phyloP scores from a whole-genome alignment of 768 basidiomycete species.

The Glaciozyma antarctica region DNA sequence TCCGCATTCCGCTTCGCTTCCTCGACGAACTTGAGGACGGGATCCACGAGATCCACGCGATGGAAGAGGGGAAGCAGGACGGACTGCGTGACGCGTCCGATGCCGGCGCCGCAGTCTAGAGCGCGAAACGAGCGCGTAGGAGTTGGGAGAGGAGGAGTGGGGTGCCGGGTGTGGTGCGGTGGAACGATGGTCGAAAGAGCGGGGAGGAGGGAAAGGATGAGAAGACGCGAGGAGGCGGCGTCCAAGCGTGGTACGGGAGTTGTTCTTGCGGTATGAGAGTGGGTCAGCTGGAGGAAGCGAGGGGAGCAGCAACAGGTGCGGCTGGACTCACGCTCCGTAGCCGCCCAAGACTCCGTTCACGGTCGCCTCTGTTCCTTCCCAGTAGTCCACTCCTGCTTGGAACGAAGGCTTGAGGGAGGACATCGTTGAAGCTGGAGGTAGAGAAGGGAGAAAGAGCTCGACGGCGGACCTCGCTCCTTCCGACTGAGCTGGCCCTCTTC shows the following conservation, averaged over 20 bases:
- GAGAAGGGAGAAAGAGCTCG: neutral
- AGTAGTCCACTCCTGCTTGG: constrained; percentile 72
- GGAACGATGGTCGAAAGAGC: constrained; percentile 68
- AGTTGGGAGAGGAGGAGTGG: constrained; percentile 6
- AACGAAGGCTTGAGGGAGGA: constrained; percentile 47
- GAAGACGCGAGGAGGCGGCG: constrained; percentile 76
- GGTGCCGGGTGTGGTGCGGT: constrained; percentile 48
- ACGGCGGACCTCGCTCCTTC: too few species aligned
- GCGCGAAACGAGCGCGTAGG: constrained; percentile 48
- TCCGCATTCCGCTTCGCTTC: constrained; percentile 47
- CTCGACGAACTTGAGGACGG: constrained; percentile 64
- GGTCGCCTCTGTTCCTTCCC: constrained; percentile 69
- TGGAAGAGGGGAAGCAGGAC: constrained; percentile 81
- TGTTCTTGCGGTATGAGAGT: neutral
- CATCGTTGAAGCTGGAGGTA: neutral
- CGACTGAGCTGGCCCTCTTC: neutral
- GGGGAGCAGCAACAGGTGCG: neutral
- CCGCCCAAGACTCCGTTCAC: constrained; percentile 78
- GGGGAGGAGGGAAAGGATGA: constrained; percentile 72
- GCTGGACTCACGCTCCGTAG: constrained; percentile 25
- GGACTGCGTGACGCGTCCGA: constrained; percentile 80
- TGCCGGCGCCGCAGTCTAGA: constrained; percentile 84
- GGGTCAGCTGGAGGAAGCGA: neutral
- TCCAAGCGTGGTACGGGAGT: constrained; percentile 73
- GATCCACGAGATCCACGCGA: constrained; percentile 83